Conservation (phyloP, 2,329 filamentous ascomycete genomes). For the Colletotrichum sansevieriae region DNA sequence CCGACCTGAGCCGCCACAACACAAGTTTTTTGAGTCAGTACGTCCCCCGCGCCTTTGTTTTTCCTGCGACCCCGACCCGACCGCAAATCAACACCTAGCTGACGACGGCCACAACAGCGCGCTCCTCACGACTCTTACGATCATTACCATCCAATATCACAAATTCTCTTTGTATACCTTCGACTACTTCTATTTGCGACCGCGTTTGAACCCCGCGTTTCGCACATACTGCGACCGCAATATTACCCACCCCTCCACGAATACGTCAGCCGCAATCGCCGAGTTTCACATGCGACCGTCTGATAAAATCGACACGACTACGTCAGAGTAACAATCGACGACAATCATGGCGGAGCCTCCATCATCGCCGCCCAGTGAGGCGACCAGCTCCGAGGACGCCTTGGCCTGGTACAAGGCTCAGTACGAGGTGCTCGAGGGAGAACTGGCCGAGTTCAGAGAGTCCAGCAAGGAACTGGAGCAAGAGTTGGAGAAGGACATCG, state of each 20-base stretch:
- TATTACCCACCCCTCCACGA: background rate
- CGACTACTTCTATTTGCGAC: conserved; percentile 30
- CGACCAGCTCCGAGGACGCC: conserved; percentile 75
- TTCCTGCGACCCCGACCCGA: conserved; percentile 14
- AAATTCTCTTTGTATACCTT: conserved; percentile 39
- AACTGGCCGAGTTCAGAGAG: conserved; percentile 92
- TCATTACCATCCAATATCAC: conserved; percentile 20
- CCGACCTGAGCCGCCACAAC: conserved; percentile 8
- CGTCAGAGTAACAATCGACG: conserved; percentile 17
- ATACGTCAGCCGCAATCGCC: background rate
- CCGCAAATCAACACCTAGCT: conserved; percentile 15
- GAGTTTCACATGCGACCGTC: conserved; percentile 33
- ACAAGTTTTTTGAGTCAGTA: conserved; percentile 27
- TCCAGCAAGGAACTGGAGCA: conserved; percentile 95
- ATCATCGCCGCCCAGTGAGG: conserved; percentile 71
- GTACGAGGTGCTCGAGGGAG: conserved; percentile 91
- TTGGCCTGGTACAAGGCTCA: conserved; percentile 96
- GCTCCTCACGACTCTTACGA: conserved; percentile 35
- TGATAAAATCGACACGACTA: conserved; percentile 5
- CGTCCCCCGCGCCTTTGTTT: conserved; percentile 1
- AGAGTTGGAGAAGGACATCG: conserved; percentile 95
- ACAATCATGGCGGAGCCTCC: conserved; percentile 69
- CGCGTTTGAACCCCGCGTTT: conserved; percentile 12
- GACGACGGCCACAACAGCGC: conserved; percentile 25
- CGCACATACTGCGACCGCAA: conserved; percentile 5